Base-by-base conservation (phyloP, 345 rosid genomes). In the Eucalyptus globulus region DNA sequence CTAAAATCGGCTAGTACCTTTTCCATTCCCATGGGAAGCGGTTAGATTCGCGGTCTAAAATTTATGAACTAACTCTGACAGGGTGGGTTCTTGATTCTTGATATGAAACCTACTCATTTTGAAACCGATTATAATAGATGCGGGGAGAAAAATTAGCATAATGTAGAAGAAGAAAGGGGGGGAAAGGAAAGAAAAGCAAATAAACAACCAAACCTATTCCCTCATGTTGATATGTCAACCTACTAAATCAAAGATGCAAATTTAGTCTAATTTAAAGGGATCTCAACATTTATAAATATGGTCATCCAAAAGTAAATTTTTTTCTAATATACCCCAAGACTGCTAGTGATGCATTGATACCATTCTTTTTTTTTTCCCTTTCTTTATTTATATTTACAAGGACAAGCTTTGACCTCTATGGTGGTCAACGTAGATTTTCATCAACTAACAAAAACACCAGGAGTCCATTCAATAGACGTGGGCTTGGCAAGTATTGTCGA, bases 61-160 rank as follows among this genome's bases (percentile, higher is more conserved):
- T 60, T 60, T 29, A 27, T 60, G 31, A 27, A 60, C n/a, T 27
- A 29, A 60, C 15, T 60, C 8, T 69, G 1, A 15, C 1, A 12
- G 13, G 10, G 4, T 15, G 43, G 43, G 11, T 67, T 15, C 11
- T 31, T 4, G 40, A 31, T 67, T 67, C 11, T n/a, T 31, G 11
- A 16, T 69, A 8, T 19, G 21, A 22, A 72, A 72, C 19, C 27
- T 16, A 9, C 14, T 9, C 40, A 19, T 12, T 5, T 34, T 72
- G 13, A 10, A 72, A 37, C 7, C 1, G 2, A 19, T 5, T 21
- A 37, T 5, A 34, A 8, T 19, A 5, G 1, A 22, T 6, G 13
- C 40, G 1, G 44, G 24, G 44, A 72, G 45, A 21, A 72, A 43
- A 16, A 67, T 60, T 21, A 37, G 45, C 24, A 72, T 17, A 19